A percentile compares a stretch with the other conserved stretches of the same genome.
These are phyloP conservation scores for Barbarea vulgaris DNA, from an alignment of 345 rosid species.

Conservation along the genomic window DNA sequence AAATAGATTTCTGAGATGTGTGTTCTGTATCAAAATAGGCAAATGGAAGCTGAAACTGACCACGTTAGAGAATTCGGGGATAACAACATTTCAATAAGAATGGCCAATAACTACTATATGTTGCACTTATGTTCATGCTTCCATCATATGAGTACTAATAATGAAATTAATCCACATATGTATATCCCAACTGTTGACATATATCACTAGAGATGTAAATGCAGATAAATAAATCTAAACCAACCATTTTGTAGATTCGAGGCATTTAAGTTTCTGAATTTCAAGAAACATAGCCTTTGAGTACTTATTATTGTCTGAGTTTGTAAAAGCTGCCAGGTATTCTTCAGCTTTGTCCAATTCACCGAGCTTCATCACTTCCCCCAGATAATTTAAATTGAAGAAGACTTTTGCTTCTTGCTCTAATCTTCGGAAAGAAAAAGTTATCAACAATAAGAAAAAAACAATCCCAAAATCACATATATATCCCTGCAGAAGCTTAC, in stretches of 20 bases:
- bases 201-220: not conserved
- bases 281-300: slow-evolving; percentile 64
- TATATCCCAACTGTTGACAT: not conserved
- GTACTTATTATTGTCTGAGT: slow-evolving; percentile 52
- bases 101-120: not conserved
- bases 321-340: slow-evolving; percentile 65
- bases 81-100: not conserved
- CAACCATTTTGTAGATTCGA: slow-evolving; percentile 52
- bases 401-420: slow-evolving; percentile 68
- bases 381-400: slow-evolving; percentile 60
- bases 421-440: slow-evolving; percentile 48
- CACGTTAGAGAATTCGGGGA: no score
- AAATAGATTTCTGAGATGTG: no score
- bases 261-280: slow-evolving; percentile 63
- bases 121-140: slow-evolving; percentile 3
- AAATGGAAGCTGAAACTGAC: not conserved
- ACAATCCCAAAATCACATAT: not conserved
- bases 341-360: slow-evolving; percentile 65
- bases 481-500: slow-evolving; percentile 32
- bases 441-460: slow-evolving; percentile 24
- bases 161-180: slow-evolving; percentile 1
- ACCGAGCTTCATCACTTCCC: slow-evolving; percentile 51
- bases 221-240: slow-evolving; percentile 10
- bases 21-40: no score
- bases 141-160: not conserved